Conservation (phyloP, 2,329 filamentous ascomycete species). For the Aureobasidium zeae region DNA sequence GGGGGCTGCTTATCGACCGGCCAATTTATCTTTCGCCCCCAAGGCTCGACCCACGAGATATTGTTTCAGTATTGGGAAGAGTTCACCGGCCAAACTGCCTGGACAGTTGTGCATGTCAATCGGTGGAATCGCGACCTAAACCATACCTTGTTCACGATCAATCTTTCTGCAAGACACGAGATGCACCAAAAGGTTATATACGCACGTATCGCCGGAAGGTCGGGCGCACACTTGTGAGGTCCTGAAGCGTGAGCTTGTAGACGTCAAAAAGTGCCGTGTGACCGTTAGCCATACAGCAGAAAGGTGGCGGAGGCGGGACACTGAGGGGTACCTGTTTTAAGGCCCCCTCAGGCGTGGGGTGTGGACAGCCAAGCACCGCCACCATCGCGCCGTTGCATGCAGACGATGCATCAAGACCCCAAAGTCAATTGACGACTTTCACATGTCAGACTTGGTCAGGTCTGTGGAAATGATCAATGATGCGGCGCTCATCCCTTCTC, state of each 20-base stretch:
- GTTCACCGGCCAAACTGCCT: too few species aligned
- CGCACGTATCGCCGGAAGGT: conserved; percentile 4
- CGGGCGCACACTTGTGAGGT: background rate
- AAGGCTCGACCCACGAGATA: too few species aligned
- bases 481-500: too few species aligned
- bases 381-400: conserved; percentile 12
- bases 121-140: too few species aligned
- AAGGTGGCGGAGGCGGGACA: conserved; percentile 3
- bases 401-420: conserved; percentile 7
- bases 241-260: background rate
- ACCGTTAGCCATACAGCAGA: background rate
- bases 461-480: too few species aligned
- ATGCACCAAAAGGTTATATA: too few species aligned
- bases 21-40: too few species aligned
- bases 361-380: background rate
- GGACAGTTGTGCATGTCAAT: too few species aligned
- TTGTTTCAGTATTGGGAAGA: too few species aligned
- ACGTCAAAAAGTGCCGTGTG: conserved; percentile 8
- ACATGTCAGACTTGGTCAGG: conserved; percentile 7
- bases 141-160: too few species aligned
- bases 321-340: conserved; percentile 9
- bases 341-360: conserved; percentile 1
- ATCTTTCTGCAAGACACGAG: too few species aligned
- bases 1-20: too few species aligned
- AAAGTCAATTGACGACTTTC: conserved; percentile 14